Evolutionary conservation across 345 rosid species (phyloP), one percentile per base, ranked within the genome.

Genomic region (Aethionema arabicum): DNA sequence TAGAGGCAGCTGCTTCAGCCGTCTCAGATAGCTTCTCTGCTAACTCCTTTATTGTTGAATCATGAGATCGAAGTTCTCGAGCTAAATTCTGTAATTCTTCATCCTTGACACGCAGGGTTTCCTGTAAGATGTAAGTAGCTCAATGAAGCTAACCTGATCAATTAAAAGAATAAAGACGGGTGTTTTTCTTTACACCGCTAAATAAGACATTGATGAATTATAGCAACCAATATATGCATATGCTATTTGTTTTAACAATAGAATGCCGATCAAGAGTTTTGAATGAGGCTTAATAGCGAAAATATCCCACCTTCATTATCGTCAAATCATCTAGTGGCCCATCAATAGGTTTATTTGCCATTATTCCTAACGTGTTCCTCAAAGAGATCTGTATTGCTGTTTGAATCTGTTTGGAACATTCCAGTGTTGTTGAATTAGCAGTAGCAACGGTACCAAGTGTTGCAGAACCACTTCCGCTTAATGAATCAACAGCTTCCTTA

Each of bases 1-100:
- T 98, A 73, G 84, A 84, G 77, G 88, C 96, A 56, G 98, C 97
- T 70, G 99, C 98, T 78, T 95, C 99, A 59, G 99, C 96, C 4
- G 99, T 90, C 80, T 88, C 97, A 30, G 95, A 69, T 38, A 95
- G 78, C 72, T 85, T 90, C 14, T 90, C 95, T 16, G 96, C 99
- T 66, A 90, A 83, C 33, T 90, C 92, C 67, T 78, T 95, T 53
- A 95, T 93, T 15, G 80, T 90, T 61, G 95, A 86, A 78, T 93
- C 97, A 33, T 86, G 87, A 43, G 99, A 88, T 65, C 97, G 96
- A 67, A 93, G 65, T 45, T 88, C 90, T 60, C 96, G 68, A 2
- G 95, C 95, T 76, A 90, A 72, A 75, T 84, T 95, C 56, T 85
- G 95, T 64, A 95, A 70, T 63, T 90, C 99, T 76, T 95, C 97